Conservation (phyloP, 257 asterid genomes). For the Gentiana straminea region DNA sequence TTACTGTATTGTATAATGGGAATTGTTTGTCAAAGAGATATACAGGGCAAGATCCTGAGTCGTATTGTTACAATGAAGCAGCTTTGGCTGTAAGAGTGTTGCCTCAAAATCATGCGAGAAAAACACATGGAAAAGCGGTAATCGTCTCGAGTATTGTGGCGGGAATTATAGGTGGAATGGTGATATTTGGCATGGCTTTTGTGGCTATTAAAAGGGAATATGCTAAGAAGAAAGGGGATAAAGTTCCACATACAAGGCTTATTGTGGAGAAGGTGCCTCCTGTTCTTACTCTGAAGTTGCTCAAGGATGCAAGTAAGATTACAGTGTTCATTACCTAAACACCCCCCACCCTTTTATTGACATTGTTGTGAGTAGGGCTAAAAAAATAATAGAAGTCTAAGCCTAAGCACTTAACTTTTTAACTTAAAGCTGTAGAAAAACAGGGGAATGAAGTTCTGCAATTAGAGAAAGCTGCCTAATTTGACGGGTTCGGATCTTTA, state of each 20-base stretch:
- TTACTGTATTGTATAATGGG: conserved; percentile 34
- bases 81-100: conserved; percentile 80
- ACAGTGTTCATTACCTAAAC: not conserved
- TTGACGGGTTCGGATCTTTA: too few species aligned
- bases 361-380: not conserved
- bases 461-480: too few species aligned
- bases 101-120: conserved; percentile 24
- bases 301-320: conserved; percentile 73
- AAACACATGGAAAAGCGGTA: conserved; percentile 27
- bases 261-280: conserved; percentile 53
- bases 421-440: too few species aligned
- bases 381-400: not conserved
- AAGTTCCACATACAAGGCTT: conserved; percentile 29
- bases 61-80: conserved; percentile 68
- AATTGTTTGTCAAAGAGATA: conserved; percentile 45
- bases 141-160: conserved; percentile 60
- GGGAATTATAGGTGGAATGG: conserved; percentile 43
- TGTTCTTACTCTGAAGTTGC: conserved; percentile 63
- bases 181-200: conserved; percentile 39
- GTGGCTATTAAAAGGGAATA: conserved; percentile 32
- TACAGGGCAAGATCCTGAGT: conserved; percentile 35
- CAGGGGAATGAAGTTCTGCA: too few species aligned
- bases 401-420: not conserved
- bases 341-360: too few species aligned
- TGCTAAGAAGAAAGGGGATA: conserved; percentile 21